Evolutionary conservation across 148 eudicot species (phyloP).

Genomic region (Rheum nobile): DNA sequence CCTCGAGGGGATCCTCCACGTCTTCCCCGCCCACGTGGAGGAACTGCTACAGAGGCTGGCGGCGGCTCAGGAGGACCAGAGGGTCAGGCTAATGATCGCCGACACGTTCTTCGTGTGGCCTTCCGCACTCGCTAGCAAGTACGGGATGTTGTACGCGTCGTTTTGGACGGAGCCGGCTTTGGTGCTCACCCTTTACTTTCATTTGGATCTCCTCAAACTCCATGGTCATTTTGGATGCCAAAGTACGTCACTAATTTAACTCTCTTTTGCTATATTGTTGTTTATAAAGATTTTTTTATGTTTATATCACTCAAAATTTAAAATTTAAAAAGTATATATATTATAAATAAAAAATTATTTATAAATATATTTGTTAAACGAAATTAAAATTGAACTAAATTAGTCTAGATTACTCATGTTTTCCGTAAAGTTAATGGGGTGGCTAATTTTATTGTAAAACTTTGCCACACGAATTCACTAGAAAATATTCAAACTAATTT

Average conservation of each 20-base stretch:
- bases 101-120: slow-evolving; percentile 72
- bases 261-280: no score
- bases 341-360: no score
- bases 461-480: no score
- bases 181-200: slow-evolving; percentile 49
- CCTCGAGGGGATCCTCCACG: slow-evolving; percentile 35
- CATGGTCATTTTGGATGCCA: slow-evolving; percentile 50
- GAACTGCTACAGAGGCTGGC: slow-evolving; percentile 23
- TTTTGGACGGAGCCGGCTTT: slow-evolving; percentile 79
- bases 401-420: no score
- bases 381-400: no score
- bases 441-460: no score
- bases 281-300: no score
- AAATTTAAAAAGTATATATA: no score
- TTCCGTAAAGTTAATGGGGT: no score
- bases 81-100: slow-evolving; percentile 36
- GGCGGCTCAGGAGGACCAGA: background rate
- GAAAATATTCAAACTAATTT: no score
- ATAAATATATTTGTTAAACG: no score
- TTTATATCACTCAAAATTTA: no score
- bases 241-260: slow-evolving; percentile 18
- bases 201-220: slow-evolving; percentile 37
- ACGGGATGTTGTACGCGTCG: slow-evolving; percentile 35
- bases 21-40: slow-evolving; percentile 34
- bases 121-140: slow-evolving; percentile 35